Base-by-base conservation (phyloP, 148 eudicot genomes). In the Silene conica region DNA sequence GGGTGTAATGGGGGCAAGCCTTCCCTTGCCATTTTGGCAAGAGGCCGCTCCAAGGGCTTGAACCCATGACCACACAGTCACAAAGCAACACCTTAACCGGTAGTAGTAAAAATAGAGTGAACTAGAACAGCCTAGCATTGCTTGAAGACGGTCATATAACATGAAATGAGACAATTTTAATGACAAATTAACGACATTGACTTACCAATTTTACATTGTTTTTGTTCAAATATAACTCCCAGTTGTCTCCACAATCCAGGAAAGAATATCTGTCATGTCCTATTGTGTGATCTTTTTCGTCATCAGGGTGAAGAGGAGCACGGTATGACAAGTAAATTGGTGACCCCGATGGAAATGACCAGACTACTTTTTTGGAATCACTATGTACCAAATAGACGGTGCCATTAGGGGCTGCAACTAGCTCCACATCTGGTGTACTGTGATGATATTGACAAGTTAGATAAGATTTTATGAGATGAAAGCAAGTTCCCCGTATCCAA, bases 331-430 rank as follows among this genome's bases (percentile, higher is more conserved):
- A 82, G 82, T 93, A 89, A 73, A 93, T 88, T 31, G 89, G 84
- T 31, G 87, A 80, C 56, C 98, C 98, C 64, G 98, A 87, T 60
- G 90, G 69, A 78, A 88, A 90, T 73, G 98, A 93, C 98, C 98
- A 93, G 18, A 88, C 70, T 59, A 84, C 80, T 82, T 88, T 88
- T 81, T 82, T 76, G 55, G 92, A 82, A 74, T 86, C 85, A 70
- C 77, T 84, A 56, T 91, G 90, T 63, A 93, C 63, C 43, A 90
- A 81, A 81, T 89, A 82, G 74, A 93, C 84, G 12, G 88, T 89
- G 70, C 98, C 98, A 79, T 93, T 92, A 77, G 87, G 86, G 16
- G 91, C 89, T 77, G 95, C 95, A 73, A 93, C 83, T 63, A 93
- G 73, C 63, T 87, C 91, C 73, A 90, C 80, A 38, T 85, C 86